Base-by-base conservation (phyloP, 306 rosid species). In the Aeschynomene evenia region DNA sequence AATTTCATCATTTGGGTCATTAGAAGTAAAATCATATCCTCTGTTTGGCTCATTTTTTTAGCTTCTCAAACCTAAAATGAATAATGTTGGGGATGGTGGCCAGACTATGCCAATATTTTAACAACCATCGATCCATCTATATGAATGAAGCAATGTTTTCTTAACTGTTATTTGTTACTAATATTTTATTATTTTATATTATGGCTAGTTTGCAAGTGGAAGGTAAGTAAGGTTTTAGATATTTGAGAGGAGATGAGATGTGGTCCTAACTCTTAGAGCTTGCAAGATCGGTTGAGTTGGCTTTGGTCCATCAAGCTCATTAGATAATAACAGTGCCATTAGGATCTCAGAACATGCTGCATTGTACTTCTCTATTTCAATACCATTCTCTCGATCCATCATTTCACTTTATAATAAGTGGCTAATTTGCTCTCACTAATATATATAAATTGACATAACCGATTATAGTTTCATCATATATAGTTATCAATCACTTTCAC, bases 181-280 rank as follows among this genome's bases (percentile, higher is more conserved):
- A 4, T 4, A 24, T 24, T 2, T 24, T 24, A 24, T 28, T 28
- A 12, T 78, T 57, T 60, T 52, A 14, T 71, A 76, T 71, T 23
- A 31, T 59, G 39, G 11, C 26, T 29, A 49, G 3, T 16, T 34
- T 71, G 63, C 72, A 34, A 71, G 68, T 76, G 57, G 71, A n/a
- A 22, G 54, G 24, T n/a, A n/a, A 40, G 4, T 34, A 51, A 52
- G 68, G 68, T 66, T 65, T 31, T 42, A 58, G 68, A 70, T 70
- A 66, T 79, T 68, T 66, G 54, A 31, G 42, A 6, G 24, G 75
- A 67, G 83, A 76, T 66, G 54, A 31, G 42, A 6, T 36, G 75
- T 73, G 83, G 79, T 79, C 75, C 72, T 58, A 34, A 3, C 9
- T 34, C 40, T 11, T 12, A 1, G 13, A 26, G 10, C 62, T 76